These are phyloP conservation scores for Aciculosporium take DNA, from an alignment of 2,329 filamentous ascomycete genomes.

Conservation along the genomic window DNA sequence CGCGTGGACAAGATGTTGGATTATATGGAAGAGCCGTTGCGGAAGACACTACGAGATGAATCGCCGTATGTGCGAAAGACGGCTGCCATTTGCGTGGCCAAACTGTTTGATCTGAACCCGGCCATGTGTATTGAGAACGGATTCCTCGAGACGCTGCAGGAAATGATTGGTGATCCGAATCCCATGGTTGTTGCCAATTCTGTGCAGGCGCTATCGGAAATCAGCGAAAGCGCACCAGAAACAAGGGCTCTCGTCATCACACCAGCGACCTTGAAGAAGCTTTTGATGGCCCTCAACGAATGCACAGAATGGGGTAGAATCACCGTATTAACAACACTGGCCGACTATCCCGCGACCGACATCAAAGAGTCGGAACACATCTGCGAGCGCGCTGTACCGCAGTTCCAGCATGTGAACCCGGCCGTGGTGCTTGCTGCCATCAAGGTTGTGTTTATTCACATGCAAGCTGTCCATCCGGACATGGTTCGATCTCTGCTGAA, in stretches of 20 bases:
- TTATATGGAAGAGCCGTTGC: constrained; percentile 95
- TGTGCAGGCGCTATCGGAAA: constrained; percentile 85
- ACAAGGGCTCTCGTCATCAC: constrained; percentile 77
- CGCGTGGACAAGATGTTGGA: constrained; percentile 99
- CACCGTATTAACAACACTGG: constrained; percentile 78
- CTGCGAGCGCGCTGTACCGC: constrained; percentile 86
- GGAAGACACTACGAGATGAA: constrained; percentile 92
- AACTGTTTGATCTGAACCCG: constrained; percentile 91
- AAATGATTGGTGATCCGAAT: constrained; percentile 93
- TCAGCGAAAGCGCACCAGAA: constrained; percentile 78
- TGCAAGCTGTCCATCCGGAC: constrained; percentile 69
- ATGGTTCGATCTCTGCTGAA: constrained; percentile 76
- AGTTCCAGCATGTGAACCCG: constrained; percentile 97
- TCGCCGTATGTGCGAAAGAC: constrained; percentile 98
- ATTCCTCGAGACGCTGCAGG: constrained; percentile 84
- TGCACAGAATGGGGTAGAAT: constrained; percentile 98
- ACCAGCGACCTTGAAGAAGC: constrained; percentile 74
- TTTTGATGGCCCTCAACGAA: constrained; percentile 91
- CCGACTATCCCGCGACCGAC: constrained; percentile 75
- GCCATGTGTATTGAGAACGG: constrained; percentile 90
- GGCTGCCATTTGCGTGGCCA: constrained; percentile 92
- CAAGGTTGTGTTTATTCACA: constrained; percentile 94
- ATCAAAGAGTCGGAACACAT: constrained; percentile 96
- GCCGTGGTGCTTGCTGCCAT: constrained; percentile 95
- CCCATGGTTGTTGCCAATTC: constrained; percentile 99